Conservation (phyloP, 306 rosid species). For the Macrotyloma uniflorum region DNA sequence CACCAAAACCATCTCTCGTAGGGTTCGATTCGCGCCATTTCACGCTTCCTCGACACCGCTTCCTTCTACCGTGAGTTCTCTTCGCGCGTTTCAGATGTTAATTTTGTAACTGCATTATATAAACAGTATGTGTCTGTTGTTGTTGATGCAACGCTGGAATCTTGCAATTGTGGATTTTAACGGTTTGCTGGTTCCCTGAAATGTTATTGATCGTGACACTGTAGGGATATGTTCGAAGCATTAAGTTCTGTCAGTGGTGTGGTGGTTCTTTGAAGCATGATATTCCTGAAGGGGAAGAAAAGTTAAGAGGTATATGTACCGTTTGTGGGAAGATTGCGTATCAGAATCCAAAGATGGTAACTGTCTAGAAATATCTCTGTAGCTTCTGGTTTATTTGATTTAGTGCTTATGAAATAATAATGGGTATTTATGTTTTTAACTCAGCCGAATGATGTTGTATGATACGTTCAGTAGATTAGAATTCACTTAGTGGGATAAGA, state of each 20-base stretch:
- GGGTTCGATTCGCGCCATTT: conserved; percentile 45
- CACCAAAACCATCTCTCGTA: conserved; percentile 32
- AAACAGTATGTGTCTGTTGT: background rate
- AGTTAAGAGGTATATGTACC: conserved; percentile 78
- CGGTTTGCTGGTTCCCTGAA: background rate
- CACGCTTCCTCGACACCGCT: conserved; percentile 49
- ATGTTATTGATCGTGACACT: background rate
- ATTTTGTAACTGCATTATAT: background rate
- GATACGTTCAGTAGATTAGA: background rate
- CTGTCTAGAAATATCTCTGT: background rate
- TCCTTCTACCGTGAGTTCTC: conserved; percentile 56
- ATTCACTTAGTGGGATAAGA: background rate
- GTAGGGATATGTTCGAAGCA: conserved; percentile 62
- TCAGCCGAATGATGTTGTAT: background rate
- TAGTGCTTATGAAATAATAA: conserved; percentile 12
- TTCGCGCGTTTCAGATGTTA: background rate
- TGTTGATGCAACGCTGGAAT: background rate
- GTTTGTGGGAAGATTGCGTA: conserved; percentile 78
- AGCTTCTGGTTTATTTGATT: conserved; percentile 35
- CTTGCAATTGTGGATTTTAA: background rate
- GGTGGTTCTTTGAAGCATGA: conserved; percentile 84
- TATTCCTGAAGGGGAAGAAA: conserved; percentile 80
- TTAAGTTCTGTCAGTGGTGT: conserved; percentile 88
- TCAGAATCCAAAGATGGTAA: conserved; percentile 96
- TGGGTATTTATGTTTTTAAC: background rate